Percentiles rank a stretch among this genome's conserved stretches.
These are phyloP conservation scores for Carex kokanica DNA, from an alignment of 176 grass and related monocot genomes.

Conservation along the genomic window DNA sequence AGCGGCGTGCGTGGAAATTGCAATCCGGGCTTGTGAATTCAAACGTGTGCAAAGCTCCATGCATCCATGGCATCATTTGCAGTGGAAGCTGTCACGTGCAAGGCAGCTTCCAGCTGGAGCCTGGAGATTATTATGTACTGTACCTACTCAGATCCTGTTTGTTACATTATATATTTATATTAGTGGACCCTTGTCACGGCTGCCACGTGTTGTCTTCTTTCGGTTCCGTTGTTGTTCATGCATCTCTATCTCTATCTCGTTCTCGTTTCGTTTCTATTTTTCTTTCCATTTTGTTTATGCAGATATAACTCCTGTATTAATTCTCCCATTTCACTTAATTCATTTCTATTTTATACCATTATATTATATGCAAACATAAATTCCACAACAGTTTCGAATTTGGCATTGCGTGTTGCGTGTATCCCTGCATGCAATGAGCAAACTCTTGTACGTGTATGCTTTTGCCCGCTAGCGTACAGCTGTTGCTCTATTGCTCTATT, in stretches of 20 bases:
- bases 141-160: conserved; percentile 8
- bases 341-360: not conserved
- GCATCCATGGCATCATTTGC: not conserved
- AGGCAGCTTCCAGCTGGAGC: conserved; percentile 17
- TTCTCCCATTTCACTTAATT: not conserved
- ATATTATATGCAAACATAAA: not conserved
- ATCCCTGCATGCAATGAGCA: conserved; percentile 12
- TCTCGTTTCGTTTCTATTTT: not conserved
- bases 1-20: not conserved
- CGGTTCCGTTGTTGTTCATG: not conserved
- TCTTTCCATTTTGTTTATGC: not conserved
- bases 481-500: not conserved
- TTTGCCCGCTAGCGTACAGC: conserved; percentile 17
- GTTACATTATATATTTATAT: not conserved
- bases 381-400: no score
- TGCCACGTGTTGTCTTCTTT: conserved; percentile 27
- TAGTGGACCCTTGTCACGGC: not conserved
- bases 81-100: conserved; percentile 15
- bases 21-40: not conserved
- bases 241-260: not conserved
- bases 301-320: not conserved
- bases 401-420: no score
- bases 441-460: conserved; percentile 8
- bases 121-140: conserved; percentile 16
- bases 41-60: conserved; percentile 15